These are phyloP conservation scores for Chlamydomonas sphaeroides DNA, from an alignment of 139 green algal species.

Conservation along the genomic window DNA sequence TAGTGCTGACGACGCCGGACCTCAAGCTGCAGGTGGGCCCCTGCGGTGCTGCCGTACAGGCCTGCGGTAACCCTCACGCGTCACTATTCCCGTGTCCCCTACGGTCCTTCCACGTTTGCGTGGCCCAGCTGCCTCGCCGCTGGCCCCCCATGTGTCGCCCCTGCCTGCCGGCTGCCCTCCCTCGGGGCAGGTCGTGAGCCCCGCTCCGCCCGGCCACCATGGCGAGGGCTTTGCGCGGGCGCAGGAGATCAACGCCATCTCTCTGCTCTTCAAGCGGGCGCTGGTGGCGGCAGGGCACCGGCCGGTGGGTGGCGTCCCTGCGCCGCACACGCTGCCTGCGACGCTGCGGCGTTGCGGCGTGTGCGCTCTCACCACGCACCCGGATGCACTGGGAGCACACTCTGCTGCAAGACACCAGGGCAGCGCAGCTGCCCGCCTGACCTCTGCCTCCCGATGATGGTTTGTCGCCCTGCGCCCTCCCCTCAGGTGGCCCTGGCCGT, in stretches of 20 bases:
- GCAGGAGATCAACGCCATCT: slow-evolving; percentile 65
- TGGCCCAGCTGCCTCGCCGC: not conserved
- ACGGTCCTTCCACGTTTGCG: no score
- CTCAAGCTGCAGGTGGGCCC: slow-evolving; percentile 73
- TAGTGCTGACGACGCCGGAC: slow-evolving; percentile 82
- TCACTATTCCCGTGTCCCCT: no score
- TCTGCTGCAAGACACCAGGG: not conserved
- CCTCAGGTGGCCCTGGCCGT: slow-evolving; percentile 74
- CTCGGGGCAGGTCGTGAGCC: slow-evolving; percentile 65
- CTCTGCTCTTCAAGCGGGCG: slow-evolving; percentile 64
- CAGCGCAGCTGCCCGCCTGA: not conserved
- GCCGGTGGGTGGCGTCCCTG: slow-evolving; percentile 27
- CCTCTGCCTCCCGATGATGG: no score
- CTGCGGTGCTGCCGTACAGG: no score
- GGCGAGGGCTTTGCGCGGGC: slow-evolving; percentile 85
- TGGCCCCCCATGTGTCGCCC: not conserved
- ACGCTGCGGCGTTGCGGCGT: no score
- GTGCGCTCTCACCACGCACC: no score
- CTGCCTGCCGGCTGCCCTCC: not conserved
- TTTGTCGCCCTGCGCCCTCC: not conserved
- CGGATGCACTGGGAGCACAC: no score
- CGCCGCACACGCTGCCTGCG: no score
- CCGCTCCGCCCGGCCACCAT: slow-evolving; percentile 51
- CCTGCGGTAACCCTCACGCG: no score
- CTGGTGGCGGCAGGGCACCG: slow-evolving; percentile 49